Evolutionary conservation across 1,284 basidiomycete species (phyloP), one percentile per base, ranked within the genome.

Genomic region (Moesziomyces globuligerus): DNA sequence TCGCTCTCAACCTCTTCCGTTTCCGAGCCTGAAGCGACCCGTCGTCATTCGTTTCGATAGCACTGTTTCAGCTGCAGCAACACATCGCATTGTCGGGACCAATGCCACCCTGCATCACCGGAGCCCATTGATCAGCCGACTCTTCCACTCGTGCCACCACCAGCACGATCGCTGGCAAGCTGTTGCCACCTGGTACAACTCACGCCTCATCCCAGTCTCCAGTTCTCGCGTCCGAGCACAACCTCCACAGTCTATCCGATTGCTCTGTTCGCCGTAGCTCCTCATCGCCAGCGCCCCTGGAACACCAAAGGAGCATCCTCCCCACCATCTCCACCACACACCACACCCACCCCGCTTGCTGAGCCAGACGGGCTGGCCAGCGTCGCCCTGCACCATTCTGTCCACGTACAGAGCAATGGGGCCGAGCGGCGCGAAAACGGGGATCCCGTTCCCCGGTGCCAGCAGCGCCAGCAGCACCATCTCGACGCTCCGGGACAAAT

Each of bases 361-460:
- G 62, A 66, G 62, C 62, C 56, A 66, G 47, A 44, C 25, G 48
- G 47, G 56, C 51, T 59, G 55, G 62, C 56, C 62, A 66, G 62
- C 62, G 37, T 48, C 51, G 28, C 39, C 40, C 26, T 32, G 24
- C 62, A 70, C 11, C 52, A 64, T 70, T 48, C 51, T 64, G 29
- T 58, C 60, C 15, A 45, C 59, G 18, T 39, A 52, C 29, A 55
- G 54, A 55, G 56, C 41, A 29, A 70, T 71, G 68, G 57, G 57
- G 45, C 61, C 68, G 42, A 61, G 61, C 48, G 54, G 57, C 53
- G 61, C 61, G 23, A 40, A 48, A 42, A 40, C 53, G 45, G 61
- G 57, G 40, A 66, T 71, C 8, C 68, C 68, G 1, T 71, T 71
- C 52, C 68, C 67, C 47, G 60, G 60, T 50, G 57, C 61, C 44